A percentile compares a stretch with the other conserved stretches of the same genome.
These are phyloP conservation scores for Fusarium sp. DNA, from an alignment of 2,329 filamentous ascomycete genomes.

Conservation along the genomic window DNA sequence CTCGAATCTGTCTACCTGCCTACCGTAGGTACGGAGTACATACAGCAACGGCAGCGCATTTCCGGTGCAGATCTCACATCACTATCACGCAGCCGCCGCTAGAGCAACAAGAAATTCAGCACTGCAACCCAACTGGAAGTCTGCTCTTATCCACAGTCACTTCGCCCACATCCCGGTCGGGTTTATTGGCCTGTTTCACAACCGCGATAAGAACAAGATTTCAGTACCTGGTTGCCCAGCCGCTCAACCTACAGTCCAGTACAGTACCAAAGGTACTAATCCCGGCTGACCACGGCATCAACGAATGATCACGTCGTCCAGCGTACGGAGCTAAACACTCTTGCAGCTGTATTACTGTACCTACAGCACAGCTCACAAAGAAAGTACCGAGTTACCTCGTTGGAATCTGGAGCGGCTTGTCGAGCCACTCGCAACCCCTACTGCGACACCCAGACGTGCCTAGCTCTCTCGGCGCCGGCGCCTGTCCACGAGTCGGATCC, in stretches of 20 bases:
- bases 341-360: constrained; percentile 9
- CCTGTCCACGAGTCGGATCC: constrained; percentile 29
- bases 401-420: not conserved
- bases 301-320: constrained; percentile 25
- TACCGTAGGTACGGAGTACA: not conserved
- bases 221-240: constrained; percentile 38
- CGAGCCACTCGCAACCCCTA: constrained; percentile 24
- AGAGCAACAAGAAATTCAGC: not conserved
- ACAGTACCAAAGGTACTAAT: constrained; percentile 8
- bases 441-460: constrained; percentile 15
- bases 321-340: constrained; percentile 24
- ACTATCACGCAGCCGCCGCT: constrained; percentile 25
- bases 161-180: constrained; percentile 19
- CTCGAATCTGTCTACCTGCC: not conserved
- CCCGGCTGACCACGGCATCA: constrained; percentile 19
- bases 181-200: constrained; percentile 36
- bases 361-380: constrained; percentile 24
- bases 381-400: constrained; percentile 15
- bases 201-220: constrained; percentile 37
- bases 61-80: constrained; percentile 35
- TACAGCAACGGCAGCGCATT: not conserved
- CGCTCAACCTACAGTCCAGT: constrained; percentile 9
- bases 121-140: not conserved
- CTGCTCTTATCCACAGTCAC: constrained; percentile 12
- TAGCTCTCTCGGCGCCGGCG: constrained; percentile 28